Evolutionary conservation across 352 stramenopile genomes (phyloP), one percentile per base, ranked within the genome.

Genomic region (Phytophthora europaea): DNA sequence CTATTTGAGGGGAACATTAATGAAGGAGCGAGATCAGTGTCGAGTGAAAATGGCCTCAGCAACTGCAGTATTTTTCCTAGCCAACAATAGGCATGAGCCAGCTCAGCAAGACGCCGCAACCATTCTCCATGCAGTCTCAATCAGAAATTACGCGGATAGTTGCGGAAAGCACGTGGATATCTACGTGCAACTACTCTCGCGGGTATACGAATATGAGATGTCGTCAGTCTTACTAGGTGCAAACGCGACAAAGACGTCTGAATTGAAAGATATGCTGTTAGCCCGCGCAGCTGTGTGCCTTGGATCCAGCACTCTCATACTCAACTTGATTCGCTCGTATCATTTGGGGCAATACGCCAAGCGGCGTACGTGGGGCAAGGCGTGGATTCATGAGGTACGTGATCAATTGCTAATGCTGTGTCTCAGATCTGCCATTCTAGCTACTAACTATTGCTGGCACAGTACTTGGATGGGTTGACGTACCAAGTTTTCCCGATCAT

Each of bases 381-480:
- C 71, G 10, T 94, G 87, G 87, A 83, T 92, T 57, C 76, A 90
- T 51, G 87, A 94, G 83, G 84, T 92, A 54, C 54, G 47, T 48
- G 20, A 9, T 26, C 47, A 26, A 1, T n/a, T 6, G 3, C 6
- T 9, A n/a, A 22, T 9, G 23, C 20, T 10, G 13, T 43, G 36
- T 31, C 28, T 31, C 28, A 31, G 28, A 31, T 31, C 26, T 28
- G 26, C 26, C 26, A 28, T 28, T 28, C 28, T 26, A 2, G 23
- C 23, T 31, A 7, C 28, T 31, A 31, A 31, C 28, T 31, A 31
- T 31, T 31, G 28, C 28, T 31, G 3, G 28, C 28, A 3, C 60
- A 94, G 87, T 94, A 94, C 62, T 65, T 92, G 16, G 76, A 87
- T 34, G 87, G 87, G n/a, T 84, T 94, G 79, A 88, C 81, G 58